These are phyloP conservation scores for Lipomyces kockii DNA, from an alignment of 805 yeast species.

Conservation along the genomic window DNA sequence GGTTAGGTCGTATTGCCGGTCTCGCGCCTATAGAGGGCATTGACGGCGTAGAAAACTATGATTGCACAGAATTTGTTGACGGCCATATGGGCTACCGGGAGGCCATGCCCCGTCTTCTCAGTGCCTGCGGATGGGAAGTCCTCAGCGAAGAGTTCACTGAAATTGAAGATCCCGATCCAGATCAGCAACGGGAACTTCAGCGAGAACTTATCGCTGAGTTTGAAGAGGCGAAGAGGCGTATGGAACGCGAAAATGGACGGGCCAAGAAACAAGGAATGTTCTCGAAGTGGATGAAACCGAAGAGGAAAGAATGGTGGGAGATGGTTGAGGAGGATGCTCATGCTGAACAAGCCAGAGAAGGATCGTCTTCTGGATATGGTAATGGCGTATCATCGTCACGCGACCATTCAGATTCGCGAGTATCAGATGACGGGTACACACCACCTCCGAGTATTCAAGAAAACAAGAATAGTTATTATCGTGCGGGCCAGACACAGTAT, in stretches of 20 bases:
- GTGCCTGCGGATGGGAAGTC: slow-evolving; percentile 75
- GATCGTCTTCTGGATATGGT: neutral
- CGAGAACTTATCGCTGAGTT: slow-evolving; percentile 81
- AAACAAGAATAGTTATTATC: slow-evolving; percentile 19
- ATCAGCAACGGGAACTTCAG: slow-evolving; percentile 74
- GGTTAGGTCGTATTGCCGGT: slow-evolving; percentile 89
- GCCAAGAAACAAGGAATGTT: slow-evolving; percentile 47
- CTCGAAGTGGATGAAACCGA: slow-evolving; percentile 53
- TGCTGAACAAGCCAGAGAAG: no score
- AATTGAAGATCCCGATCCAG: slow-evolving; percentile 95
- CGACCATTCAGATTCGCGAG: neutral
- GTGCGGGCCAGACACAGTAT: slow-evolving; percentile 21
- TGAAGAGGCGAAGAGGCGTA: slow-evolving; percentile 76
- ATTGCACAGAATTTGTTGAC: slow-evolving; percentile 82
- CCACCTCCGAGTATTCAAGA: slow-evolving; percentile 11
- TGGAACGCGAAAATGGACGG: slow-evolving; percentile 43
- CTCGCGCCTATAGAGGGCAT: slow-evolving; percentile 69
- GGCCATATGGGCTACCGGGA: slow-evolving; percentile 98
- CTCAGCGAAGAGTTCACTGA: slow-evolving; percentile 90
- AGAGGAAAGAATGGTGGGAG: slow-evolving; percentile 63
- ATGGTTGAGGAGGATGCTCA: slow-evolving; percentile 44
- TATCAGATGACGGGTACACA: slow-evolving; percentile 2
- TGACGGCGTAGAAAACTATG: slow-evolving; percentile 77
- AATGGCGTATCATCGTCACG: neutral
- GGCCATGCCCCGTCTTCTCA: slow-evolving; percentile 82